Conservation (phyloP, 108 stramenopile species). For the Bacterosira constricta region DNA sequence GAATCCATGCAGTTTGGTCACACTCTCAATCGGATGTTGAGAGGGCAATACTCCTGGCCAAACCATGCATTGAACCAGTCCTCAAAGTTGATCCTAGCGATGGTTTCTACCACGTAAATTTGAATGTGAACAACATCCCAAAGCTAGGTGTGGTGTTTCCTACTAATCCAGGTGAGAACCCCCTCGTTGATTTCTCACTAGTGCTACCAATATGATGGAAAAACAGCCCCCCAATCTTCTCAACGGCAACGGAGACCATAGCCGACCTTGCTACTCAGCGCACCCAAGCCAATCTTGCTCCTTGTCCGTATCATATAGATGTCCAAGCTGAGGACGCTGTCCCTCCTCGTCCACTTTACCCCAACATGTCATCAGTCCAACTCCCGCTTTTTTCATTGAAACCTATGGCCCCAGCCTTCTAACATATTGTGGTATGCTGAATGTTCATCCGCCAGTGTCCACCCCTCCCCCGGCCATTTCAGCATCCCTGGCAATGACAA, state of each 20-base stretch:
- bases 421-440: no score
- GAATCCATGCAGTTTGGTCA: constrained; percentile 26
- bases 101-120: constrained; percentile 5
- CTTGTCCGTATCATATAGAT: background rate
- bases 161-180: no score
- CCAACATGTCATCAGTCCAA: no score
- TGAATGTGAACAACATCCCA: constrained; percentile 2
- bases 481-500: no score
- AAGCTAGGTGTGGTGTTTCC: no score
- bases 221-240: constrained; percentile 12
- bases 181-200: no score
- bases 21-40: constrained; percentile 10
- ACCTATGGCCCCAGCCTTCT: no score
- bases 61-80: background rate
- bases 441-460: no score
- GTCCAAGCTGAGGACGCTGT: background rate
- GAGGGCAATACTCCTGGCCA: background rate
- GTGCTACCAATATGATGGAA: background rate
- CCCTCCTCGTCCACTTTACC: no score
- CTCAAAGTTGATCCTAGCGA: background rate
- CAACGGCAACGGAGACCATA: constrained; percentile 1
- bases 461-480: no score
- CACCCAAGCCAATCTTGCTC: background rate
- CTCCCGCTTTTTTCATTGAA: no score
- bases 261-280: background rate